phyloP scores from a whole-genome alignment of 805 yeast species.

The Metschnikowia hibisci region DNA sequence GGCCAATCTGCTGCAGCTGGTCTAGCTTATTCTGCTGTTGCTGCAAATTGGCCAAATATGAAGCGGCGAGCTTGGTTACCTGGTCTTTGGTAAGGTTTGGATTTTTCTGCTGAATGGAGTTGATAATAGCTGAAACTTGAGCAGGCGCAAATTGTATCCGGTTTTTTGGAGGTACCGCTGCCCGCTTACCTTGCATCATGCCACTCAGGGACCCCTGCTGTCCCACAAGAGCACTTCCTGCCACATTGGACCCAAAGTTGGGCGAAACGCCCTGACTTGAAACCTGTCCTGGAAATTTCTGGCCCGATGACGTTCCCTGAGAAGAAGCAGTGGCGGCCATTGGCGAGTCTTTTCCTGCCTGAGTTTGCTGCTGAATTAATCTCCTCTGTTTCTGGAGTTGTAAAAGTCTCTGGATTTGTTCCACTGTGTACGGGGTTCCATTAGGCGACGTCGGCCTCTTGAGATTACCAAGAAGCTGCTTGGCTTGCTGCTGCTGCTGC shows the following conservation, averaged over 20 bases:
- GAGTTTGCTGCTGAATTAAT: conserved; percentile 43
- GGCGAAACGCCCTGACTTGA: background rate
- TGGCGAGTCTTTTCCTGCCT: conserved; percentile 9
- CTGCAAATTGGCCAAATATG: conserved; percentile 56
- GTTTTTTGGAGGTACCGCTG: conserved; percentile 20
- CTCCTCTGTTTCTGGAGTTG: conserved; percentile 51
- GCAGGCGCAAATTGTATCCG: conserved; percentile 50
- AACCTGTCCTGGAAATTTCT: background rate
- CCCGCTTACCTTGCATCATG: conserved; percentile 9
- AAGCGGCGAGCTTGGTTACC: conserved; percentile 62
- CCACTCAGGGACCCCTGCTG: conserved; percentile 1
- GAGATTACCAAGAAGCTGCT: conserved; percentile 16
- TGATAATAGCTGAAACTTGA: conserved; percentile 62
- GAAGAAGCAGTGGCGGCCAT: background rate
- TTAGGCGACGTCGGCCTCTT: conserved; percentile 47
- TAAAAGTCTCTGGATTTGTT: conserved; percentile 55
- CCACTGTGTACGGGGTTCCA: conserved; percentile 56
- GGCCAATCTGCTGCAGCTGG: conserved; percentile 12
- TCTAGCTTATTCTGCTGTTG: conserved; percentile 41
- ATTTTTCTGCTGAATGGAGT: conserved; percentile 60
- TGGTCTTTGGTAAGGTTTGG: conserved; percentile 61
- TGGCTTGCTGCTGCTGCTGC: conserved; percentile 9
- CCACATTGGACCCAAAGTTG: background rate
- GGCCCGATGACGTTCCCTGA: background rate
- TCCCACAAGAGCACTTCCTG: background rate